A percentile compares a stretch with the other conserved stretches of the same genome.
Conservation (phyloP, 139 green algal genomes). For the Coelastrella sp. region DNA sequence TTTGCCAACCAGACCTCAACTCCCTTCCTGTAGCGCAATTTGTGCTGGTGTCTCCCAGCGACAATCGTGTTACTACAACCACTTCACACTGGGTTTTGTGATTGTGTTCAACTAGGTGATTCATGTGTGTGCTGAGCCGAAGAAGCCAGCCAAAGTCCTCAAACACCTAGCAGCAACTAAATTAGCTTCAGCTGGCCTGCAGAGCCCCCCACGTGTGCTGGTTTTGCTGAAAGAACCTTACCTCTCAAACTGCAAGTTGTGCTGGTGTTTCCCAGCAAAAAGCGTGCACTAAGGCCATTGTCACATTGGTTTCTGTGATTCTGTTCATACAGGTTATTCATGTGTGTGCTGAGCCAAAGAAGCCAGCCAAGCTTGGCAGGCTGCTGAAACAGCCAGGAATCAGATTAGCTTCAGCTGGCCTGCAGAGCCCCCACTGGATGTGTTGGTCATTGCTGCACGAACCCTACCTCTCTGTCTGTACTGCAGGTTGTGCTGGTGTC, state of each 20-base stretch:
- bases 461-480: no score
- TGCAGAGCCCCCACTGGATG: conserved; percentile 68
- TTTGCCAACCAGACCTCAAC: no score
- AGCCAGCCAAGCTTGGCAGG: conserved; percentile 85
- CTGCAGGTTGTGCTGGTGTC: neutral
- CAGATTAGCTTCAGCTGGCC: conserved; percentile 58
- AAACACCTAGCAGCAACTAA: conserved; percentile 85
- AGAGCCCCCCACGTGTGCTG: conserved; percentile 80
- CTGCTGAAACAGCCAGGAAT: conserved; percentile 74
- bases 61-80: neutral
- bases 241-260: neutral
- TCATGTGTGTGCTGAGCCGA: conserved; percentile 96
- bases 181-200: conserved; percentile 46
- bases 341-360: conserved; percentile 96
- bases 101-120: conserved; percentile 77
- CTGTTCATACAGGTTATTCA: conserved; percentile 85
- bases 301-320: neutral
- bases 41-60: neutral
- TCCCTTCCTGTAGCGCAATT: neutral
- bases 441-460: conserved; percentile 70
- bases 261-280: neutral
- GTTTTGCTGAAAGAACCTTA: conserved; percentile 71
- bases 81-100: neutral
- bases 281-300: neutral
- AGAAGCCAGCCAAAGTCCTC: conserved; percentile 88